Conservation (phyloP, 371 early-diverging fungal genomes). For the Fennellomyces sp. region DNA sequence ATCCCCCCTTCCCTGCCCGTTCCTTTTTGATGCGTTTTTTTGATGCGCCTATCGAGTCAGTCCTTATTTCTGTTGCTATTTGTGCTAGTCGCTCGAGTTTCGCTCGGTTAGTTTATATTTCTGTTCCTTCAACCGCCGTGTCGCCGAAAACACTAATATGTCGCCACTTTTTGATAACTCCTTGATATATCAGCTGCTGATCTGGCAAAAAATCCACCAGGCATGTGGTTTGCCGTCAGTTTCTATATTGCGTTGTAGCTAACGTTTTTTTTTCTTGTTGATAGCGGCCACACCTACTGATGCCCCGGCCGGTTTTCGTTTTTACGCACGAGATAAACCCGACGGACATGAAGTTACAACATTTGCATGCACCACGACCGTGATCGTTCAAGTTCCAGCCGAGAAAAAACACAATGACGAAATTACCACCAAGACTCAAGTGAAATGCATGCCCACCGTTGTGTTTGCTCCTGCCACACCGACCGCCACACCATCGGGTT, state of each 20-base stretch:
- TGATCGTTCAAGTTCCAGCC: slow-evolving; percentile 1
- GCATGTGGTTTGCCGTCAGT: not conserved
- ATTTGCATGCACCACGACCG: slow-evolving; percentile 15
- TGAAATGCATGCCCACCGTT: slow-evolving; percentile 23
- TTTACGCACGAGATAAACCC: slow-evolving; percentile 10
- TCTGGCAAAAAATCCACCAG: slow-evolving; percentile 2
- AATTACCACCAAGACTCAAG: not conserved
- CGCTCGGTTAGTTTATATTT: slow-evolving; percentile 23
- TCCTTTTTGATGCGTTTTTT: slow-evolving; percentile 36
- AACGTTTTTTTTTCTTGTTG: too few relatives aligned
- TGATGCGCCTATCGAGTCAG: slow-evolving; percentile 30
- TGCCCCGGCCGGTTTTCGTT: not conserved
- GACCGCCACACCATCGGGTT: slow-evolving; percentile 1
- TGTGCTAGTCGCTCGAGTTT: slow-evolving; percentile 23
- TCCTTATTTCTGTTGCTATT: slow-evolving; percentile 36
- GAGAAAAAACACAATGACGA: slow-evolving; percentile 1
- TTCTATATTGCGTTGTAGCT: not conserved
- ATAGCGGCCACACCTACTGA: not conserved
- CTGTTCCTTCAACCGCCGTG: too few relatives aligned
- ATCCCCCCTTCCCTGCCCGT: slow-evolving; percentile 12
- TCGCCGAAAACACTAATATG: too few relatives aligned
- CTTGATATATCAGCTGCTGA: slow-evolving; percentile 1
- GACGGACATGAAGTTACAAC: slow-evolving; percentile 15
- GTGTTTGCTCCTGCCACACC: slow-evolving; percentile 23
- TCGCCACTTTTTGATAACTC: not conserved